Evolutionary conservation across 768 basidiomycete genomes (phyloP).

Genomic region (Saitozyma sp.): DNA sequence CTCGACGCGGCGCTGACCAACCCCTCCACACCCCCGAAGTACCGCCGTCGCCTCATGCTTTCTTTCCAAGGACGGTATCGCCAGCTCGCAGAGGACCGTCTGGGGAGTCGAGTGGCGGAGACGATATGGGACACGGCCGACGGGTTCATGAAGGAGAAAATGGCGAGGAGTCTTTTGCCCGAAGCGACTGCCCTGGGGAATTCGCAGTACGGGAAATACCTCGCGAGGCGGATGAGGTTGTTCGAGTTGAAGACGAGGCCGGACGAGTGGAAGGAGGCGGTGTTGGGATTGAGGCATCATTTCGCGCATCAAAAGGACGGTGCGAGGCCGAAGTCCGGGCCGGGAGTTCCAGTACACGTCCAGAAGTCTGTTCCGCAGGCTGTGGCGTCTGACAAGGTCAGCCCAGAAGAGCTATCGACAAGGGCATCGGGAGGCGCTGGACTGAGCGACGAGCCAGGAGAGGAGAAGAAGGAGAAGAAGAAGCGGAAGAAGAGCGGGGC

Average conservation of each 20-base stretch:
- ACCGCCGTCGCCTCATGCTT: conserved; percentile 70
- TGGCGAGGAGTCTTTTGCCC: conserved; percentile 73
- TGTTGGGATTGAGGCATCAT: conserved; percentile 56
- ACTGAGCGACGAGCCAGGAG: neutral
- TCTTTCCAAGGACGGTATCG: conserved; percentile 77
- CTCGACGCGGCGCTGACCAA: conserved; percentile 74
- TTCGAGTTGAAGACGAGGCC: conserved; percentile 74
- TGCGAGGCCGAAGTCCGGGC: neutral
- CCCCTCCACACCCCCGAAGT: conserved; percentile 63
- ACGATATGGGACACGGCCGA: conserved; percentile 91
- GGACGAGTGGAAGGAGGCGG: conserved; percentile 78
- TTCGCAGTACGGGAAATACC: conserved; percentile 85
- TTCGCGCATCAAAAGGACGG: conserved; percentile 38
- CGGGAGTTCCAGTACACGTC: neutral
- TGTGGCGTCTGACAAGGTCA: neutral
- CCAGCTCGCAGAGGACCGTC: conserved; percentile 77
- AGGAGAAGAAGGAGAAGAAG: neutral
- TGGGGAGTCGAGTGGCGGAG: conserved; percentile 86
- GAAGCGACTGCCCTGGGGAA: conserved; percentile 71
- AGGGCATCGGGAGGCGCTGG: neutral
- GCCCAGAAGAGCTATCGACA: neutral
- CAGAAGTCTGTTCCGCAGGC: neutral
- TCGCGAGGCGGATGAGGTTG: conserved; percentile 74
- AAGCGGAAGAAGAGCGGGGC: conserved; percentile 16
- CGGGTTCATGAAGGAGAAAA: conserved; percentile 93